Conservation (phyloP, 2,329 filamentous ascomycete genomes). For the Scleromitrula shiraiana region DNA sequence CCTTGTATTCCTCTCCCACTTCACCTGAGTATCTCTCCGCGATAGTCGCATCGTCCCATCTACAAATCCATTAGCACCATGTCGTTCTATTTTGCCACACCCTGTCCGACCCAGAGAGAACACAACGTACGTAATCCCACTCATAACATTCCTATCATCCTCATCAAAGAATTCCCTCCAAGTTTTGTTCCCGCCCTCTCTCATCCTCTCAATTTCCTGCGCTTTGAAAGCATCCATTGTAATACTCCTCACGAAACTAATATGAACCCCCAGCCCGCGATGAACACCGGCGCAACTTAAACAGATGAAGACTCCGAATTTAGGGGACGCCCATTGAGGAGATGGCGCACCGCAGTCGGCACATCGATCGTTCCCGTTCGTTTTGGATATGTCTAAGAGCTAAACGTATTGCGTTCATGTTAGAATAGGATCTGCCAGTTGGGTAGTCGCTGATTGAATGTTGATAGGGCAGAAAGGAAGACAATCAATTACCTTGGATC, state of each 20-base stretch:
- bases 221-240: constrained; percentile 99
- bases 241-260: constrained; percentile 94
- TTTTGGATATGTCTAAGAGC: constrained; percentile 87
- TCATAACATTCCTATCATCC: constrained; percentile 57
- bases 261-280: constrained; percentile 90
- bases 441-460: not conserved
- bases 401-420: constrained; percentile 35
- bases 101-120: not conserved
- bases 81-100: not conserved
- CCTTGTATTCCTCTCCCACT: constrained; percentile 92
- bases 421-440: constrained; percentile 9
- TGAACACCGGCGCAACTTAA: constrained; percentile 92
- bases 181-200: constrained; percentile 77
- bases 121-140: constrained; percentile 40
- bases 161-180: constrained; percentile 84
- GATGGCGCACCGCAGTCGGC: constrained; percentile 94
- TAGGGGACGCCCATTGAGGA: constrained; percentile 96
- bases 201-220: constrained; percentile 88
- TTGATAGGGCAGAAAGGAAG: not conserved
- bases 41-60: constrained; percentile 76
- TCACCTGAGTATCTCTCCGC: constrained; percentile 85
- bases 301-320: constrained; percentile 98
- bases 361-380: constrained; percentile 79
- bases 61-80: constrained; percentile 12
- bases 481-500: constrained; percentile 65